phyloP scores from a whole-genome alignment of 306 rosid genomes.

The Prunus dulcis region DNA sequence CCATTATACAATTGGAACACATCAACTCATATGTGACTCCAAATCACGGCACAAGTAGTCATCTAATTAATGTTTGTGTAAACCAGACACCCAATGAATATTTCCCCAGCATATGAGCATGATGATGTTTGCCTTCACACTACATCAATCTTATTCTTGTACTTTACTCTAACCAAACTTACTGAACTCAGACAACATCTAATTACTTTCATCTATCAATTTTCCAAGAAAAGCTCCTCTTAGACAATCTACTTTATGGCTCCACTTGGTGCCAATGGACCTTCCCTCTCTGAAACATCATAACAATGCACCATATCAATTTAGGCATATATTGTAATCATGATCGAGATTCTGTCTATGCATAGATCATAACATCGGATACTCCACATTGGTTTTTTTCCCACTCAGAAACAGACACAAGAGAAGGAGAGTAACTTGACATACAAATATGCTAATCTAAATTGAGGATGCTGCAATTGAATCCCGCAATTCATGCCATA shows the following conservation, averaged over 20 bases:
- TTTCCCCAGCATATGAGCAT: neutral
- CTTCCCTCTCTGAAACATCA: neutral
- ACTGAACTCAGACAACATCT: neutral
- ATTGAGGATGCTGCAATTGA: neutral
- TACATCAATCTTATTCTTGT: neutral
- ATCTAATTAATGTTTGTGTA: neutral
- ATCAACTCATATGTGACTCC: neutral
- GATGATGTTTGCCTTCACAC: neutral
- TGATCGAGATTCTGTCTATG: neutral
- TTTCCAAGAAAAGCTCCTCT: neutral
- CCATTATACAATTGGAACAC: neutral
- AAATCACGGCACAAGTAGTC: neutral
- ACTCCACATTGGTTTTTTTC: neutral
- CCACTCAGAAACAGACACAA: neutral
- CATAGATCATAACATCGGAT: neutral
- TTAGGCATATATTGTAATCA: neutral
- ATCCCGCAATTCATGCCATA: neutral
- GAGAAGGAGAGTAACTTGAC: neutral
- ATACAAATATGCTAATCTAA: neutral
- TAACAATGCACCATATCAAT: neutral
- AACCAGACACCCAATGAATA: too few relatives aligned
- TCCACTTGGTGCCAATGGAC: neutral
- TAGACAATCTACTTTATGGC: neutral
- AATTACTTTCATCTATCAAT: neutral
- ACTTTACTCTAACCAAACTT: too few relatives aligned